Evolutionary conservation across 2,329 filamentous ascomycete species (phyloP).

Genomic region (Nannizziopsis arthrosporioides): DNA sequence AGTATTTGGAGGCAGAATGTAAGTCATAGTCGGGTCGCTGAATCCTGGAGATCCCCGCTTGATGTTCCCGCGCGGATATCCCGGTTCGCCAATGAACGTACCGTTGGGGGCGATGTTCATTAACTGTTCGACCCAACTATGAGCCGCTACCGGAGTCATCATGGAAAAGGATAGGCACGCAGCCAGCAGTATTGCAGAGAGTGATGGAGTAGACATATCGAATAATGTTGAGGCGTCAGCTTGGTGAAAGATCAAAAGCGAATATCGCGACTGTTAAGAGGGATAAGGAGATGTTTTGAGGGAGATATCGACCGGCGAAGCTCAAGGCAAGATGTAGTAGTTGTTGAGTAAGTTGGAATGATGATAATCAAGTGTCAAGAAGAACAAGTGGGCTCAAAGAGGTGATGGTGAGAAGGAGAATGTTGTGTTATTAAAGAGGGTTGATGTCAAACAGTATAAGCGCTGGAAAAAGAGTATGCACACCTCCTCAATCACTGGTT

Average conservation of each 20-base stretch:
- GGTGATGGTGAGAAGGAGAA: background rate
- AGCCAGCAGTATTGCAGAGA: background rate
- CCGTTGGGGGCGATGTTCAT: conserved; percentile 61
- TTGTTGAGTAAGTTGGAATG: background rate
- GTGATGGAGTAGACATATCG: no score
- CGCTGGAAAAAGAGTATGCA: background rate
- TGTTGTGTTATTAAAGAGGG: background rate
- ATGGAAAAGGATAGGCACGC: background rate
- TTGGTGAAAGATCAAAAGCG: no score
- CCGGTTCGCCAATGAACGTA: conserved; percentile 56
- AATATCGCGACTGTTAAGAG: no score
- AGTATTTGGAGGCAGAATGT: conserved; percentile 50
- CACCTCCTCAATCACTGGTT: background rate
- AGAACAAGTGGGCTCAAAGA: no score
- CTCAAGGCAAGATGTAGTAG: background rate
- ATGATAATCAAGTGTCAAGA: no score
- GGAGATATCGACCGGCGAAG: conserved; percentile 5
- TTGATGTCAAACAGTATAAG: background rate
- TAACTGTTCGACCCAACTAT: conserved; percentile 75
- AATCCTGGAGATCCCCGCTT: conserved; percentile 46
- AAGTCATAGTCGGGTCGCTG: conserved; percentile 47
- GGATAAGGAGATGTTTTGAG: background rate
- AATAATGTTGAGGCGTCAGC: no score
- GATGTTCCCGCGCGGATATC: conserved; percentile 63
- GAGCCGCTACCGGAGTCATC: conserved; percentile 24